These are phyloP conservation scores for Gastrolobium villosum DNA, from an alignment of 306 rosid species.

Conservation along the genomic window DNA sequence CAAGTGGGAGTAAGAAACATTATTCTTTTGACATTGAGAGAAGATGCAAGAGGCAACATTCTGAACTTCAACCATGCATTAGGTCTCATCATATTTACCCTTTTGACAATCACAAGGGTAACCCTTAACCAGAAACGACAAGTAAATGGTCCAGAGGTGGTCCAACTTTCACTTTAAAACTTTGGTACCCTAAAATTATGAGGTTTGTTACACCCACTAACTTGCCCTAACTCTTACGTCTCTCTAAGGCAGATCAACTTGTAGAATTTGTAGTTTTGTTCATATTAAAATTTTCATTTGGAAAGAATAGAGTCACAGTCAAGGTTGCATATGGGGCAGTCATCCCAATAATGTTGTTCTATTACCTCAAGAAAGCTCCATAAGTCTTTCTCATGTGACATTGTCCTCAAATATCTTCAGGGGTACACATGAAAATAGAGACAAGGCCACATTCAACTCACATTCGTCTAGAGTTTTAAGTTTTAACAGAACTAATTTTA, in stretches of 20 bases:
- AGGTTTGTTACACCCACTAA: neutral
- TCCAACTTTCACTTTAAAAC: slow-evolving; percentile 29
- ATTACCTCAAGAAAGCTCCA: neutral
- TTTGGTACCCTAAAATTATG: too few species aligned
- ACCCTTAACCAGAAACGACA: neutral
- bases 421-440: neutral
- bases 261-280: neutral
- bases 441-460: neutral
- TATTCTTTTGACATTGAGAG: too few species aligned
- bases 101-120: too few species aligned
- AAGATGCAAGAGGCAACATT: too few species aligned
- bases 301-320: too few species aligned
- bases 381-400: neutral
- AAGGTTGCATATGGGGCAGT: too few species aligned
- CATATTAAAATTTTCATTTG: too few species aligned
- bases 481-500: slow-evolving; percentile 12
- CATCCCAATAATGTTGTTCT: too few species aligned
- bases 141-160: slow-evolving; percentile 30
- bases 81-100: too few species aligned
- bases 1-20: too few species aligned
- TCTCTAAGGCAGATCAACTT: neutral
- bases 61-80: too few species aligned
- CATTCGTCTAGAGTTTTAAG: neutral
- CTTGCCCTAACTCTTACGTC: slow-evolving; percentile 12
- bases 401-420: neutral